These are phyloP conservation scores for Blepharisma stoltei DNA, from an alignment of 73 alveolate genomes.

Conservation along the genomic window DNA sequence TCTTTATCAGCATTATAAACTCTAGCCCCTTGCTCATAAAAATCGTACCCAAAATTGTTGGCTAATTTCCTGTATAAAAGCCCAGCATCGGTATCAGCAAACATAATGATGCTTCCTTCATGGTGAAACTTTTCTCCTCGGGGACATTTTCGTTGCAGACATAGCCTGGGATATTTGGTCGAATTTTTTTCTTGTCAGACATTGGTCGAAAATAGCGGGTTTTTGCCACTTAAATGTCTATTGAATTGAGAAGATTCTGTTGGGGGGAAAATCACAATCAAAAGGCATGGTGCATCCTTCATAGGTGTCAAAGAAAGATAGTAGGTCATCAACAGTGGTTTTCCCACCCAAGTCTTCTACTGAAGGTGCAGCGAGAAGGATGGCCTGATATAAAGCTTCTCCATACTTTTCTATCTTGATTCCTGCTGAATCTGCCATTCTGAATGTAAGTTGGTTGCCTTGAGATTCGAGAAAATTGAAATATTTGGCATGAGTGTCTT, in stretches of 20 bases:
- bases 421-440: slow-evolving; percentile 1
- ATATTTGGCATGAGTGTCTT: slow-evolving; percentile 4
- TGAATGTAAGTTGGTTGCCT: not conserved
- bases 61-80: slow-evolving; percentile 17
- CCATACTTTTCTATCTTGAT: slow-evolving; percentile 15
- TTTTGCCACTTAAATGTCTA: no score
- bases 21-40: slow-evolving; percentile 27
- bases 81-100: slow-evolving; percentile 31
- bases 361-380: slow-evolving; percentile 1
- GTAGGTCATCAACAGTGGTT: slow-evolving; percentile 6
- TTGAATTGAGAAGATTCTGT: no score
- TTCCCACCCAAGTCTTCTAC: not conserved
- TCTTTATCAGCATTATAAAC: slow-evolving; percentile 5
- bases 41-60: slow-evolving; percentile 26
- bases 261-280: no score
- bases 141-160: no score
- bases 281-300: slow-evolving; percentile 26
- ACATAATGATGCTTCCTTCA: slow-evolving; percentile 29
- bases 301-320: slow-evolving; percentile 1
- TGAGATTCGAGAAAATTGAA: not conserved
- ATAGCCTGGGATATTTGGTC: no score
- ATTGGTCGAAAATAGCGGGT: no score
- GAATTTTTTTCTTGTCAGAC: no score
- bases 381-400: slow-evolving; percentile 2
- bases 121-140: no score